A percentile compares a stretch with the other conserved stretches of the same genome.
phyloP scores from a whole-genome alignment of 805 yeast genomes.

The Saccharomyces mikatae region DNA sequence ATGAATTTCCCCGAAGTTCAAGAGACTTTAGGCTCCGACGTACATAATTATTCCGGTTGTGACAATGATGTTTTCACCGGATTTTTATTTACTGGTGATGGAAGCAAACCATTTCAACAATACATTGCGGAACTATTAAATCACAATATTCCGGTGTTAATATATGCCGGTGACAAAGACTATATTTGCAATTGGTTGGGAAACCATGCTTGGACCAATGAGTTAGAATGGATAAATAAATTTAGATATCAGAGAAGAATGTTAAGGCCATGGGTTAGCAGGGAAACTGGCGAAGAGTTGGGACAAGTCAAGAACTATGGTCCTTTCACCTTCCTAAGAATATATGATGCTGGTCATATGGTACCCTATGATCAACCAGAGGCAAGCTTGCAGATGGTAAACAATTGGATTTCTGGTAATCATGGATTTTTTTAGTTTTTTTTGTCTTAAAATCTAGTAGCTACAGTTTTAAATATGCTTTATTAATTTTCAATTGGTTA shows the following conservation, averaged over 20 bases:
- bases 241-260: conserved; percentile 39
- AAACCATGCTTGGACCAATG: conserved; percentile 73
- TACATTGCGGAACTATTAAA: conserved; percentile 63
- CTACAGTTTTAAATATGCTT: no score
- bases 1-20: conserved; percentile 67
- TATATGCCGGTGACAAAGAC: conserved; percentile 93
- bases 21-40: conserved; percentile 78
- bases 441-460: neutral
- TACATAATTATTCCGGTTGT: conserved; percentile 60
- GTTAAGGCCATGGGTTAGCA: conserved; percentile 36
- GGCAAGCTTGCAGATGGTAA: conserved; percentile 58
- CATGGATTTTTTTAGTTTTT: neutral
- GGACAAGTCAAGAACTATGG: conserved; percentile 73
- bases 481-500: no score
- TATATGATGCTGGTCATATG: conserved; percentile 85
- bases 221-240: conserved; percentile 55
- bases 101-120: conserved; percentile 75
- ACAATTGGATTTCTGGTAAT: conserved; percentile 62
- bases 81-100: conserved; percentile 75
- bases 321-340: conserved; percentile 67
- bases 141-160: conserved; percentile 64
- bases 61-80: conserved; percentile 57
- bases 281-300: conserved; percentile 34
- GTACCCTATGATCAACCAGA: conserved; percentile 85
- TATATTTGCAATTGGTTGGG: conserved; percentile 92